A percentile compares a stretch with the other conserved stretches of the same genome.
Evolutionary conservation across 108 stramenopile species (phyloP).

Genomic region (Discostella stelligeroides): DNA sequence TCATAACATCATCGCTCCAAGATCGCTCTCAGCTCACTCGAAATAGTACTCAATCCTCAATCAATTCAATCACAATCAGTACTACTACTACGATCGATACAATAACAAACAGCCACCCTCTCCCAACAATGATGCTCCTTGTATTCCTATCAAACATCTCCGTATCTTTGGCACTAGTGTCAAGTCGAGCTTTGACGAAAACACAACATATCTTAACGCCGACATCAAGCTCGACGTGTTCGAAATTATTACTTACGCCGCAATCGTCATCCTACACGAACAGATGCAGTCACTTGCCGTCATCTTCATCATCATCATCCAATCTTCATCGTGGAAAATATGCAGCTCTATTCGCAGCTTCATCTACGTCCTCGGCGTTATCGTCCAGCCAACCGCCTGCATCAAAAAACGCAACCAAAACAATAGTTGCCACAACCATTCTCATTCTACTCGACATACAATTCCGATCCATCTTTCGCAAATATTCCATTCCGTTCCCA

Average conservation of each 20-base stretch:
- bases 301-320: background rate
- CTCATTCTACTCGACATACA: constrained; percentile 57
- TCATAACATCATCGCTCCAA: too few relatives aligned
- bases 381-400: background rate
- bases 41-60: too few relatives aligned
- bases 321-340: background rate
- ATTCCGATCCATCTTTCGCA: constrained; percentile 59
- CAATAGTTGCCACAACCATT: constrained; percentile 33
- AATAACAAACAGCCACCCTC: too few relatives aligned
- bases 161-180: background rate
- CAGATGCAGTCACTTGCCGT: too few relatives aligned
- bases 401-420: background rate
- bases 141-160: constrained; percentile 4
- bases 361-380: background rate
- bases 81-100: background rate
- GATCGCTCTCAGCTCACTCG: too few relatives aligned
- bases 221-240: background rate
- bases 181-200: background rate
- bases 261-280: background rate
- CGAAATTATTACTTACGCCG: background rate
- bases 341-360: background rate
- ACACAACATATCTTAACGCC: too few relatives aligned
- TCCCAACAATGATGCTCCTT: background rate
- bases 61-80: too few relatives aligned
- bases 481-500: constrained; percentile 43